These are phyloP conservation scores for Trichoderma breve DNA, from an alignment of 2,329 filamentous ascomycete genomes.

Conservation along the genomic window DNA sequence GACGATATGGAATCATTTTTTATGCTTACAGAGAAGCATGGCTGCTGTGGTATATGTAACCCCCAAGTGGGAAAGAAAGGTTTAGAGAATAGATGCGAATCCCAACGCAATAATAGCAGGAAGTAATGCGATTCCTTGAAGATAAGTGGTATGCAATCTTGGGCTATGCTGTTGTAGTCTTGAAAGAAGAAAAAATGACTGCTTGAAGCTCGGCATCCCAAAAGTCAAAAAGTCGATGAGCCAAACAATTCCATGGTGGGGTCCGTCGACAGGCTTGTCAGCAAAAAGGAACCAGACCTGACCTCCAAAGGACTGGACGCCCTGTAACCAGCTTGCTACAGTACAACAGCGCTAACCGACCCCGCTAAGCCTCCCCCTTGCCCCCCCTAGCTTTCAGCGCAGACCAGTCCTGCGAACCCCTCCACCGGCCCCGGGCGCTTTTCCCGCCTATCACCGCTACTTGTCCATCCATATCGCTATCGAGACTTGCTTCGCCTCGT, in stretches of 20 bases:
- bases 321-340: background rate
- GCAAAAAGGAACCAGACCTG: background rate
- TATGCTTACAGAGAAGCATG: constrained; percentile 66
- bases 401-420: background rate
- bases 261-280: background rate
- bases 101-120: background rate
- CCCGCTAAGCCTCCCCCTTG: constrained; percentile 8
- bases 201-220: background rate
- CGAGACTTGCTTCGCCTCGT: background rate
- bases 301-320: background rate
- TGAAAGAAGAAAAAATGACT: background rate
- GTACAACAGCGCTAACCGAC: background rate
- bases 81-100: background rate
- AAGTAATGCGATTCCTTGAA: background rate
- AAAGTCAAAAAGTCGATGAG: constrained; percentile 6
- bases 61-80: background rate
- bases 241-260: constrained; percentile 6
- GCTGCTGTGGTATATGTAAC: constrained; percentile 24
- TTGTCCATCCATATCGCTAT: background rate
- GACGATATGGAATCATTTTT: background rate
- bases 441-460: constrained; percentile 11
- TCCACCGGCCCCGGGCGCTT: background rate
- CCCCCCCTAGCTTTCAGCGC: background rate
- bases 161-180: background rate
- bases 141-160: background rate